These are phyloP conservation scores for Vaccinium corymbosum DNA, from an alignment of 148 eudicot genomes.

Conservation along the genomic window DNA sequence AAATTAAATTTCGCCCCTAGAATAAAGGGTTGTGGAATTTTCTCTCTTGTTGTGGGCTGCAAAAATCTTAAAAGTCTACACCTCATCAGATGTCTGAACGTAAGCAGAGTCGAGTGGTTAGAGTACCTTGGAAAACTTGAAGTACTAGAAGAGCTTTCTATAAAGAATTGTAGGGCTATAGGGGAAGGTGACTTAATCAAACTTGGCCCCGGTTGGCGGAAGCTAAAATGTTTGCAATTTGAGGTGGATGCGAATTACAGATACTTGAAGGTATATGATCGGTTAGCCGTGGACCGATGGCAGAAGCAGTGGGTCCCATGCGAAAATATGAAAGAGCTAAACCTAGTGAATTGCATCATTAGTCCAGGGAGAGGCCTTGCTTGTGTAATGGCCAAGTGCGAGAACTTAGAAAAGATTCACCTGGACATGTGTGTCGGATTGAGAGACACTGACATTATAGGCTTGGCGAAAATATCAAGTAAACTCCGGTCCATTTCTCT, in stretches of 20 bases:
- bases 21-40: slow-evolving; percentile 79
- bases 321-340: slow-evolving; percentile 69
- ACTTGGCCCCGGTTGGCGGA: slow-evolving; percentile 71
- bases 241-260: slow-evolving; percentile 86
- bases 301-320: slow-evolving; percentile 62
- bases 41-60: slow-evolving; percentile 72
- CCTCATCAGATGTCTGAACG: slow-evolving; percentile 66
- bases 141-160: slow-evolving; percentile 56
- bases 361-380: slow-evolving; percentile 92
- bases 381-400: slow-evolving; percentile 66
- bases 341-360: slow-evolving; percentile 67
- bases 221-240: slow-evolving; percentile 56
- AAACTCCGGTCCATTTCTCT: slow-evolving; percentile 65
- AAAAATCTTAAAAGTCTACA: slow-evolving; percentile 54
- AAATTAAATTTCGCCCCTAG: slow-evolving; percentile 72
- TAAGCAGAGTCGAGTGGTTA: slow-evolving; percentile 76
- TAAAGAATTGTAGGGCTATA: slow-evolving; percentile 78
- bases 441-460: slow-evolving; percentile 62
- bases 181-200: slow-evolving; percentile 83
- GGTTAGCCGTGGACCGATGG: slow-evolving; percentile 73
- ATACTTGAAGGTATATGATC: slow-evolving; percentile 76
- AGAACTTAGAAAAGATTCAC: slow-evolving; percentile 62
- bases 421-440: slow-evolving; percentile 87
- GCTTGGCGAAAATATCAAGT: slow-evolving; percentile 53
- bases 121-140: slow-evolving; percentile 75